Conservation (phyloP, 352 stramenopile genomes). For the Globisporangium carolinianum region DNA sequence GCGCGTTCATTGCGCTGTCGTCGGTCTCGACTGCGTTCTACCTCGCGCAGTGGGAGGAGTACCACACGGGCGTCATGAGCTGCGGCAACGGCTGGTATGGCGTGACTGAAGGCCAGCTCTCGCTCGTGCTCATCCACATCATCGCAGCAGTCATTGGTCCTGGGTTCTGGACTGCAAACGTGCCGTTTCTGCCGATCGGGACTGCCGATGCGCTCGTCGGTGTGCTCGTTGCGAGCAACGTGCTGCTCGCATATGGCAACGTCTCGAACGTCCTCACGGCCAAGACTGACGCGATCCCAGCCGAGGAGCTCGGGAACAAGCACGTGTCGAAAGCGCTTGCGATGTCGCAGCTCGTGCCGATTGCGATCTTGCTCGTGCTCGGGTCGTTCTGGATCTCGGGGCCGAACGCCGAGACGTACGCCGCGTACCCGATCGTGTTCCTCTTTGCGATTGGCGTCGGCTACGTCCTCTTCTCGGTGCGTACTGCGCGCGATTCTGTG, state of each 20-base stretch:
- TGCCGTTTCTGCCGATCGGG: slow-evolving; percentile 31
- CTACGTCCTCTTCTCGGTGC: slow-evolving; percentile 82
- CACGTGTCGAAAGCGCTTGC: slow-evolving; percentile 76
- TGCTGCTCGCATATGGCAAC: slow-evolving; percentile 71
- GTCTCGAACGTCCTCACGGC: slow-evolving; percentile 63
- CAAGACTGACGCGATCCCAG: slow-evolving; percentile 40
- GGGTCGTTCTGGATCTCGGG: slow-evolving; percentile 72
- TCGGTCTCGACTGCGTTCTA: slow-evolving; percentile 81
- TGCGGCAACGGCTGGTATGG: slow-evolving; percentile 81
- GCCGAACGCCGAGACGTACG: slow-evolving; percentile 56
- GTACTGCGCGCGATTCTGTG: slow-evolving; percentile 2
- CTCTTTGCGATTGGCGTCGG: slow-evolving; percentile 75
- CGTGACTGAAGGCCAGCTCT: slow-evolving; percentile 81
- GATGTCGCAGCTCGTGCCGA: slow-evolving; percentile 69
- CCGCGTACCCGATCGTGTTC: slow-evolving; percentile 65
- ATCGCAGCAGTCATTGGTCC: slow-evolving; percentile 46
- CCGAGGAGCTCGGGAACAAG: slow-evolving; percentile 76
- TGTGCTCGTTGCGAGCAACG: slow-evolving; percentile 62
- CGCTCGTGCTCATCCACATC: slow-evolving; percentile 63
- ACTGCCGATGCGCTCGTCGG: slow-evolving; percentile 52
- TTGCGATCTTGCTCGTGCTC: slow-evolving; percentile 44
- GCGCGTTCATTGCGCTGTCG: slow-evolving; percentile 51
- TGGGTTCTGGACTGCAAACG: slow-evolving; percentile 39
- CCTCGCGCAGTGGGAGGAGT: slow-evolving; percentile 85
- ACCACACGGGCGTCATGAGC: slow-evolving; percentile 87